A percentile compares a stretch with the other conserved stretches of the same genome.
Evolutionary conservation across 73 alveolate genomes (phyloP).

Genomic region (Urostyla sp.): DNA sequence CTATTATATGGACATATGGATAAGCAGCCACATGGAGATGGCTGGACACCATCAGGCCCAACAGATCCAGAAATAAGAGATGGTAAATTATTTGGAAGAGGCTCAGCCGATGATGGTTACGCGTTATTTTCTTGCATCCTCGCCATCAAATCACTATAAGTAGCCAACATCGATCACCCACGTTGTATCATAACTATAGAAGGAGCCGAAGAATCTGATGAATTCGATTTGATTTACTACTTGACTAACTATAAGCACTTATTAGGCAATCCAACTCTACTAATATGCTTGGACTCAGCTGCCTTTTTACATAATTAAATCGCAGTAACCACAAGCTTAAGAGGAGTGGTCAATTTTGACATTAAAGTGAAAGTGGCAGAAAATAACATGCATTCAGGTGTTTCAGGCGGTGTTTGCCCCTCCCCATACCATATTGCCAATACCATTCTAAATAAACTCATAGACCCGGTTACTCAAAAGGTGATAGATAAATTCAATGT

Average conservation of each 20-base stretch:
- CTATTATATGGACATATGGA: constrained; percentile 92
- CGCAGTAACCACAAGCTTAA: constrained; percentile 87
- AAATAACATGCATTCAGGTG: constrained; percentile 68
- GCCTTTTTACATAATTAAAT: constrained; percentile 79
- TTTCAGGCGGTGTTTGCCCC: constrained; percentile 72
- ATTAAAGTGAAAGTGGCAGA: constrained; percentile 72
- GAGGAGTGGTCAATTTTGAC: constrained; percentile 84
- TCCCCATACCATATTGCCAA: constrained; percentile 59
- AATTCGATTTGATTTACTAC: constrained; percentile 38
- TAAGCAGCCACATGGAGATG: constrained; percentile 91
- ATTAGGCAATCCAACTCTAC: constrained; percentile 80
- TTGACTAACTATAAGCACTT: constrained; percentile 22
- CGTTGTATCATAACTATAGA: constrained; percentile 67
- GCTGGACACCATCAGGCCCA: constrained; percentile 96
- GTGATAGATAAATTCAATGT: constrained; percentile 68
- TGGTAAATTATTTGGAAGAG: constrained; percentile 91
- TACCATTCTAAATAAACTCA: constrained; percentile 54
- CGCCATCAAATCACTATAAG: constrained; percentile 68
- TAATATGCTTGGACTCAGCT: constrained; percentile 88
- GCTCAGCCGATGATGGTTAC: constrained; percentile 94
- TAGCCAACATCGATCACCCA: constrained; percentile 33
- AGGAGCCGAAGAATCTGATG: constrained; percentile 78
- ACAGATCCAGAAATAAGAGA: constrained; percentile 84
- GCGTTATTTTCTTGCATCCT: constrained; percentile 81
- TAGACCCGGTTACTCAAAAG: constrained; percentile 64